These are phyloP conservation scores for Pseudonitzschia multiseries DNA, from an alignment of 108 stramenopile genomes.

Conservation along the genomic window DNA sequence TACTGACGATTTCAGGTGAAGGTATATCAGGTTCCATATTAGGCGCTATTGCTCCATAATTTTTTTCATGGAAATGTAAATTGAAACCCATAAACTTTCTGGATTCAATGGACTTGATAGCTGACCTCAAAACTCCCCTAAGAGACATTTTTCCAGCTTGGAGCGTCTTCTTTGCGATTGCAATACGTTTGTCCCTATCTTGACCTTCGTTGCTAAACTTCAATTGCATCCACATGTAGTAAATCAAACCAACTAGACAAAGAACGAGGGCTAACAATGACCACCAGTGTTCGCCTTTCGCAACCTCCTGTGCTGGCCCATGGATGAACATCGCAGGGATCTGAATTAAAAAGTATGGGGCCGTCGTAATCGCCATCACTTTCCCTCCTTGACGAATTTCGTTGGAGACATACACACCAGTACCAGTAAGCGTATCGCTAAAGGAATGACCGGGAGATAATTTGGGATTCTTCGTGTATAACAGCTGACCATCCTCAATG, in stretches of 20 bases:
- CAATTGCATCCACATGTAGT: slow-evolving; percentile 77
- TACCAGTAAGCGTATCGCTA: slow-evolving; percentile 27
- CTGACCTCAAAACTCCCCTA: slow-evolving; percentile 55
- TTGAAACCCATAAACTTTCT: slow-evolving; percentile 2
- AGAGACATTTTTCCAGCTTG: slow-evolving; percentile 64
- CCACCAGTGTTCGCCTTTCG: slow-evolving; percentile 76
- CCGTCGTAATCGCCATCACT: slow-evolving; percentile 81
- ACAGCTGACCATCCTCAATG: slow-evolving; percentile 47
- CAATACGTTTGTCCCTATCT: slow-evolving; percentile 65
- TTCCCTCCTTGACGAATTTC: slow-evolving; percentile 64
- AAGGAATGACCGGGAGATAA: slow-evolving; percentile 22
- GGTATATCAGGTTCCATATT: neutral
- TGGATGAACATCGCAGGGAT: slow-evolving; percentile 71
- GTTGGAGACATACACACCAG: slow-evolving; percentile 67
- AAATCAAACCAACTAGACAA: slow-evolving; percentile 65
- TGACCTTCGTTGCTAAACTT: slow-evolving; percentile 53
- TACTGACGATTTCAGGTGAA: slow-evolving; percentile 43
- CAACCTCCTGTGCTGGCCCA: slow-evolving; percentile 61
- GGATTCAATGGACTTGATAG: slow-evolving; percentile 31
- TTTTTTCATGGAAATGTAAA: neutral
- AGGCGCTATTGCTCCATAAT: neutral
- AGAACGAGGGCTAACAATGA: slow-evolving; percentile 54
- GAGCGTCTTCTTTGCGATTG: slow-evolving; percentile 66
- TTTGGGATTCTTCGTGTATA: slow-evolving; percentile 63
- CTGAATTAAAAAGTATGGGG: slow-evolving; percentile 91